phyloP scores from a whole-genome alignment of 164 flowering plant genomes.

The Piper longum region DNA sequence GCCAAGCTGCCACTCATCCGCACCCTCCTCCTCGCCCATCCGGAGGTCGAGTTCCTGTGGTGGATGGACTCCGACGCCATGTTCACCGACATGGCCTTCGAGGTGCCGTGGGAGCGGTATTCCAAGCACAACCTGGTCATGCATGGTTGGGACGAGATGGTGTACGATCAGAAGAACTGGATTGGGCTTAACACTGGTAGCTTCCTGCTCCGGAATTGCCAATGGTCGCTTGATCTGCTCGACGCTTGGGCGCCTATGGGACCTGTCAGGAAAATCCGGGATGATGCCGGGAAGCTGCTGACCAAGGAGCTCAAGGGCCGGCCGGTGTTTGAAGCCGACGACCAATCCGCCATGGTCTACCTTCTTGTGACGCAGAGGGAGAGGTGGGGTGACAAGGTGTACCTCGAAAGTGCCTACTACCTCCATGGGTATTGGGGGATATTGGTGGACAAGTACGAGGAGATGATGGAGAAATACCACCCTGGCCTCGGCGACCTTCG shows the following conservation, averaged over 20 bases:
- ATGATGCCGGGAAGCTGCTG: constrained; percentile 49
- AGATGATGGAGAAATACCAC: constrained; percentile 59
- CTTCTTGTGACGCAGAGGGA: constrained; percentile 39
- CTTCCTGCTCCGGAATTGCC: constrained; percentile 52
- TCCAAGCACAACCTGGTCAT: constrained; percentile 51
- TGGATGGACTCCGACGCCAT: constrained; percentile 89
- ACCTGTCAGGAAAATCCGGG: constrained; percentile 46
- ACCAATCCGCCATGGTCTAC: constrained; percentile 76
- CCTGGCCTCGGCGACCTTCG: constrained; percentile 76
- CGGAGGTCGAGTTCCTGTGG: constrained; percentile 67
- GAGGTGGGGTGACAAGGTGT: constrained; percentile 63
- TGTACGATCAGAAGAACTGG: constrained; percentile 69
- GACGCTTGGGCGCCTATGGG: constrained; percentile 80
- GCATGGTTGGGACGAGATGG: constrained; percentile 80
- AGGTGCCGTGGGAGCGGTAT: constrained; percentile 70
- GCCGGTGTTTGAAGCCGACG: constrained; percentile 68
- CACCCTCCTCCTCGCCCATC: constrained; percentile 55
- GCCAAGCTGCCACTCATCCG: constrained; percentile 61
- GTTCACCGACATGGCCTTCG: constrained; percentile 82
- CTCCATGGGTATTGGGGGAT: constrained; percentile 79
- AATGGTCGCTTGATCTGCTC: constrained; percentile 58
- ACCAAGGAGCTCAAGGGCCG: constrained; percentile 47
- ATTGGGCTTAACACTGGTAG: constrained; percentile 75
- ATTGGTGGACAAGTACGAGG: constrained; percentile 64
- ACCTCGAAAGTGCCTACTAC: constrained; percentile 47